Base-by-base conservation (phyloP, 2,329 filamentous ascomycete genomes). In the Colletotrichum phormii region DNA sequence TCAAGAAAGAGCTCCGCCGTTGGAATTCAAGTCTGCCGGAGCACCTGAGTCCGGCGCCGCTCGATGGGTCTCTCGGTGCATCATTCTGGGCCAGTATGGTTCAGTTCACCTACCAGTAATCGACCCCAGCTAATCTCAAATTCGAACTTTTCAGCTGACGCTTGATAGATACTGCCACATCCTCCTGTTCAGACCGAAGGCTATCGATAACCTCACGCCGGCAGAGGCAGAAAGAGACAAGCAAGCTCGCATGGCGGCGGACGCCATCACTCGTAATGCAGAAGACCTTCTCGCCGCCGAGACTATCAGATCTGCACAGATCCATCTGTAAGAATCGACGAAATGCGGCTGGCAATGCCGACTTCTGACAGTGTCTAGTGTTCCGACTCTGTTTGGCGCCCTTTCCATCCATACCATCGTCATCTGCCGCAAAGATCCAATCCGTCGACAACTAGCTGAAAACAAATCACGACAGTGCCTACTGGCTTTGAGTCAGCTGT, bases 201-300 rank as follows among this genome's bases (percentile, higher is more conserved):
- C 59, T 9, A 63, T 64, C 1, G 58, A 68, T 7, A 55, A 37
- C 22, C 37, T 33, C 4, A 49, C 59, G 11, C 58, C 46, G 1
- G 65, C 55, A n/a, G 58, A 68, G 13, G 22, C 24, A 13, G 64
- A 67, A 12, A 31, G 69, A 13, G 69, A 71, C 51, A 26, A 5
- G 8, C 69, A 33, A 4, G 69, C 63, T 18, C 57, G 63, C 1
- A 31, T 55, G 7, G 69, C 64, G 2, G 69, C 69, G 2, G 69
- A 71, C n/a, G 63, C 58, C 2, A 71, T 71, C 33, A 71, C 64
- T 13, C 69, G 69, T 6, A 71, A 67, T 51, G 69, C 69, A 31
- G 69, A 71, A 55, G 69, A 71, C 18, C 57, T 57, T 37, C 64
- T 71, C 7, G 46, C 57, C 12, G 53, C 64, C 0, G 35, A 67